Evolutionary conservation across 176 grass and related monocot genomes (phyloP).

Genomic region (Triticum timopheevii): DNA sequence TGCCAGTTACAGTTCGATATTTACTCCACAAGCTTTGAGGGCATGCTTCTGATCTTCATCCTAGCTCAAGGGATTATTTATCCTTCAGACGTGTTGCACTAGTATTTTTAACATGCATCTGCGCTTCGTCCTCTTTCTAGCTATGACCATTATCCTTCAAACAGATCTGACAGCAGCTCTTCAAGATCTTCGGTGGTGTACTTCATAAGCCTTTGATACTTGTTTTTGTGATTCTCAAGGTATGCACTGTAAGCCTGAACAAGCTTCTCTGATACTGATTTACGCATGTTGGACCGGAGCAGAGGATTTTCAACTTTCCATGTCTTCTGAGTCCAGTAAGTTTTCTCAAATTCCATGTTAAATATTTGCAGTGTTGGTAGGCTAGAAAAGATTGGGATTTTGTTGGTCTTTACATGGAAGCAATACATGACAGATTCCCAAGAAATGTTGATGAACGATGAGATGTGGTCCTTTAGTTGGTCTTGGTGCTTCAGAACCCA

Average conservation of each 20-base stretch:
- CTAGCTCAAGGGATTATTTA: too few species aligned
- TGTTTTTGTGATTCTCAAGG: conserved; percentile 18
- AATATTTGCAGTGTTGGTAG: neutral
- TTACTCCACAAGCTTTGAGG: too few species aligned
- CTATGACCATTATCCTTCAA: conserved; percentile 5
- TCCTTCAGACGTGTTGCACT: too few species aligned
- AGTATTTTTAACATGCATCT: too few species aligned
- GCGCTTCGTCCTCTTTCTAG: too few species aligned
- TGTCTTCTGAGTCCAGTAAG: neutral
- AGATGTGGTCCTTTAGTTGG: neutral
- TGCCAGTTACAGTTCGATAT: too few species aligned
- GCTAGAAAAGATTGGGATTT: neutral
- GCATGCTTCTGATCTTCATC: too few species aligned
- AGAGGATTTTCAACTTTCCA: conserved; percentile 16
- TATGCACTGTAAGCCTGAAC: conserved; percentile 3
- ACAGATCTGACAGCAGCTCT: neutral
- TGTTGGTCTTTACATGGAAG: neutral
- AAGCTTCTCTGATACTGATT: conserved; percentile 16
- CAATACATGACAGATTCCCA: conserved; percentile 11
- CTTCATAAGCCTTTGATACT: neutral
- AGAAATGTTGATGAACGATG: conserved; percentile 6
- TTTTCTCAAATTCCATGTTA: neutral
- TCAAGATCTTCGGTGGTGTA: conserved; percentile 1
- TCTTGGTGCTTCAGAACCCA: neutral
- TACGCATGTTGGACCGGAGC: neutral